phyloP scores from a whole-genome alignment of 2,329 filamentous ascomycete genomes.

The Penicillium sp. region DNA sequence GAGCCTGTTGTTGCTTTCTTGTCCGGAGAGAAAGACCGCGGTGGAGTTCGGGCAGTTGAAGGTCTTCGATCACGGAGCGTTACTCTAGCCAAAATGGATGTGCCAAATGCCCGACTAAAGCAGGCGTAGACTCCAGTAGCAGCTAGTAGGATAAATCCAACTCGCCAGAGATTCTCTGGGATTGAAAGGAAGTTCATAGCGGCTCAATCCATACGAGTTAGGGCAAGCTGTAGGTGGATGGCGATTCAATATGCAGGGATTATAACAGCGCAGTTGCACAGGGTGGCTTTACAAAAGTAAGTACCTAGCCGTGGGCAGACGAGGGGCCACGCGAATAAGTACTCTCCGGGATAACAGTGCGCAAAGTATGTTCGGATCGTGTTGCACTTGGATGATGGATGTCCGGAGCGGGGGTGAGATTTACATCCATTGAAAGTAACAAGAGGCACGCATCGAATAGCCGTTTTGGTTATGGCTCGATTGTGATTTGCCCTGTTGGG shows the following conservation, averaged over 20 bases:
- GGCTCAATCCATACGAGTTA: conserved; percentile 6
- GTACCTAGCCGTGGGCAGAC: background rate
- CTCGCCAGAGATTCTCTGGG: conserved; percentile 20
- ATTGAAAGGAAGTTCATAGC: conserved; percentile 18
- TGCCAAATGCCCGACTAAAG: conserved; percentile 32
- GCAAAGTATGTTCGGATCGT: background rate
- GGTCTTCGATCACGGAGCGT: conserved; percentile 39
- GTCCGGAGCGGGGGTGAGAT: conserved; percentile 15
- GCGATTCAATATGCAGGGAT: background rate
- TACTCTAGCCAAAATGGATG: conserved; percentile 40
- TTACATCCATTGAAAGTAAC: conserved; percentile 5
- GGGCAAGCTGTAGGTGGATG: background rate
- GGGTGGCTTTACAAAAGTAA: background rate
- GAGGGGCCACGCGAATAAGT: conserved; percentile 8
- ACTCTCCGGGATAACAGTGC: background rate
- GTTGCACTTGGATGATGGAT: conserved; percentile 7
- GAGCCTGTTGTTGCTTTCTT: conserved; percentile 38
- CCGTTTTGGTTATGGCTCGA: conserved; percentile 14
- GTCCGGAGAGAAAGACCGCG: conserved; percentile 52
- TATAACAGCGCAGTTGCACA: background rate
- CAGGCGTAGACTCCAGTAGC: conserved; percentile 26
- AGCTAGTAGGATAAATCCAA: conserved; percentile 21
- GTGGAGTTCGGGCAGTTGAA: conserved; percentile 53
- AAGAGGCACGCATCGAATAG: conserved; percentile 9
- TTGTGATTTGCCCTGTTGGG: conserved; percentile 24